These are phyloP conservation scores for Cucumis hystrix DNA, from an alignment of 306 rosid genomes.

Conservation along the genomic window DNA sequence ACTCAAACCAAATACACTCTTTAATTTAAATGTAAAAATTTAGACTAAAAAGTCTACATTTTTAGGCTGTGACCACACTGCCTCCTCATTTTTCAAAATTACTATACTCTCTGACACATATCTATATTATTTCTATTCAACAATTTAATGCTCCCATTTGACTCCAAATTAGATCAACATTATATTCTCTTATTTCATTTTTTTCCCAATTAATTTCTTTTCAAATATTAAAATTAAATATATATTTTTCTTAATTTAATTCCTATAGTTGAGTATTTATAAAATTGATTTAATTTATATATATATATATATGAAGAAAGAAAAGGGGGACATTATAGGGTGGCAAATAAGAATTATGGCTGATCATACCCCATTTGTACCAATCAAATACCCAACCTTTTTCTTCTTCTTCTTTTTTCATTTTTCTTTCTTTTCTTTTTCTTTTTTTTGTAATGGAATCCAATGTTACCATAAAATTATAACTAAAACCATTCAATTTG, in stretches of 20 bases:
- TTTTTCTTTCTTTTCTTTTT: background rate
- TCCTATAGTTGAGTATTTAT: too few species aligned
- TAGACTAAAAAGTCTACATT: background rate
- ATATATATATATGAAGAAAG: background rate
- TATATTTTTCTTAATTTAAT: background rate
- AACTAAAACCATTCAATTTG: background rate
- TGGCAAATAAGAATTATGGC: background rate
- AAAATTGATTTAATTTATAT: background rate
- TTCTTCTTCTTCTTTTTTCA: background rate
- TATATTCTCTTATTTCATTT: too few species aligned
- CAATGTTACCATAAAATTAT: background rate
- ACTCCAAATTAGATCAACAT: background rate
- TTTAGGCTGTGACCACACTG: background rate
- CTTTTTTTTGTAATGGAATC: background rate
- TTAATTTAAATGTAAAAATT: background rate
- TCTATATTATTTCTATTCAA: background rate
- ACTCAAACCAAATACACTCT: background rate
- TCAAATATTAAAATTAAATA: too few species aligned
- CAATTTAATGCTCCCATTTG: background rate
- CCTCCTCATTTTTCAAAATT: background rate
- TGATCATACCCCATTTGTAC: conserved; percentile 1
- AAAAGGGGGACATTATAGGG: background rate
- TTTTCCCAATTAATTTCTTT: background rate
- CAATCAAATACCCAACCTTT: background rate
- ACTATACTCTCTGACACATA: background rate